These are phyloP conservation scores for Lactuca saligna DNA, from an alignment of 129 eudicot species.

Conservation along the genomic window DNA sequence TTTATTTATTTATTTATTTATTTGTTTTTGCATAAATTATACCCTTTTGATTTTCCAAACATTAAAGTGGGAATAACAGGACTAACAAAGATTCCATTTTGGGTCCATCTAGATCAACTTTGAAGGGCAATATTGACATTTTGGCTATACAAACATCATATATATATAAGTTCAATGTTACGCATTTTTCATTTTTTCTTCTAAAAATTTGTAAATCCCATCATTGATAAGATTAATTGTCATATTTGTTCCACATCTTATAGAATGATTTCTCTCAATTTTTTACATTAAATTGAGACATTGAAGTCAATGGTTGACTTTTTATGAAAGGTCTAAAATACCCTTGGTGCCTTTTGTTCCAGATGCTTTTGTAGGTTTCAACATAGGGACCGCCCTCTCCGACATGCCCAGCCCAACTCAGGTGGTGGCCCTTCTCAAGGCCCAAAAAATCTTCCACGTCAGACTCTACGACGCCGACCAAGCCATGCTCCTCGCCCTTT, in stretches of 20 bases:
- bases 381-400: constrained; percentile 61
- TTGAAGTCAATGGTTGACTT: constrained; percentile 4
- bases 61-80: constrained; percentile 20
- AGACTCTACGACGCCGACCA: constrained; percentile 60
- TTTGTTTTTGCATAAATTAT: neutral
- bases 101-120: constrained; percentile 33
- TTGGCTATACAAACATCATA: constrained; percentile 1
- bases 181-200: constrained; percentile 3
- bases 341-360: constrained; percentile 8
- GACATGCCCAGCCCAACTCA: constrained; percentile 73
- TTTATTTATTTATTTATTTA: neutral
- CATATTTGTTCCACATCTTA: neutral
- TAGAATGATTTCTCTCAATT: neutral
- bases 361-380: constrained; percentile 66
- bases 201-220: neutral
- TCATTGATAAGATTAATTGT: constrained; percentile 2
- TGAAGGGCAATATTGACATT: constrained; percentile 26
- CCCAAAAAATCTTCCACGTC: constrained; percentile 67
- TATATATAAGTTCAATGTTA: constrained; percentile 19
- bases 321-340: constrained; percentile 3
- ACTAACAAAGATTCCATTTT: constrained; percentile 29
- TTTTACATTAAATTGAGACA: neutral
- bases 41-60: constrained; percentile 3
- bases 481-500: constrained; percentile 66
- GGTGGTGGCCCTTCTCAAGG: constrained; percentile 71